Conservation (phyloP, 192 early-diverging fungal genomes). For the Backusella australiensis region DNA sequence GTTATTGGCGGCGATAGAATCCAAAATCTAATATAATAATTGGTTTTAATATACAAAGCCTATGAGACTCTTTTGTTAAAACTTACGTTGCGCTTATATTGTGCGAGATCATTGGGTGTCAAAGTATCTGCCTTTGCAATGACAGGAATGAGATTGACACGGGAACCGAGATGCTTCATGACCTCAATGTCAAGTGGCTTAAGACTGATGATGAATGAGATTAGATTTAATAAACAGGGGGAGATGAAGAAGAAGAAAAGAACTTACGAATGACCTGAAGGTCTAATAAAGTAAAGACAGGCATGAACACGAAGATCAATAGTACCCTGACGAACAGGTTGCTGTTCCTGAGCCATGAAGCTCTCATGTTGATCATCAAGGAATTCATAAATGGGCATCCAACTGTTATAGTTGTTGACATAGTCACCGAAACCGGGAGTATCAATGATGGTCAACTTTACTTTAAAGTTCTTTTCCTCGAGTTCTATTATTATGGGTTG, state of each 20-base stretch:
- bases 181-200: slow-evolving; percentile 87
- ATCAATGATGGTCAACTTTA: slow-evolving; percentile 92
- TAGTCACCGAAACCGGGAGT: slow-evolving; percentile 98
- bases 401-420: slow-evolving; percentile 94
- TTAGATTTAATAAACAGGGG: neutral
- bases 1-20: slow-evolving; percentile 76
- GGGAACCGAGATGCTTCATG: slow-evolving; percentile 88
- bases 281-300: slow-evolving; percentile 95
- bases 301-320: slow-evolving; percentile 92
- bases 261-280: slow-evolving; percentile 85
- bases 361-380: slow-evolving; percentile 93
- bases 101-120: slow-evolving; percentile 76
- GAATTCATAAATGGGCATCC: slow-evolving; percentile 93
- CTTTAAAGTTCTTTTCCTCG: slow-evolving; percentile 91
- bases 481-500: slow-evolving; percentile 56
- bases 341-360: slow-evolving; percentile 89
- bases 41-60: slow-evolving; percentile 17
- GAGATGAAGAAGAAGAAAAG: neutral
- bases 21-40: slow-evolving; percentile 48
- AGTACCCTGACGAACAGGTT: slow-evolving; percentile 80
- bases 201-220: slow-evolving; percentile 38
- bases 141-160: slow-evolving; percentile 92
- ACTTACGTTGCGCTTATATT: slow-evolving; percentile 76
- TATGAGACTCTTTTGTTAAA: neutral
- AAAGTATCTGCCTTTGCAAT: slow-evolving; percentile 92